Evolutionary conservation across 495 filamentous ascomycete species (phyloP), one percentile per base, ranked within the genome.

Genomic region (Hypoxylon intermedium): DNA sequence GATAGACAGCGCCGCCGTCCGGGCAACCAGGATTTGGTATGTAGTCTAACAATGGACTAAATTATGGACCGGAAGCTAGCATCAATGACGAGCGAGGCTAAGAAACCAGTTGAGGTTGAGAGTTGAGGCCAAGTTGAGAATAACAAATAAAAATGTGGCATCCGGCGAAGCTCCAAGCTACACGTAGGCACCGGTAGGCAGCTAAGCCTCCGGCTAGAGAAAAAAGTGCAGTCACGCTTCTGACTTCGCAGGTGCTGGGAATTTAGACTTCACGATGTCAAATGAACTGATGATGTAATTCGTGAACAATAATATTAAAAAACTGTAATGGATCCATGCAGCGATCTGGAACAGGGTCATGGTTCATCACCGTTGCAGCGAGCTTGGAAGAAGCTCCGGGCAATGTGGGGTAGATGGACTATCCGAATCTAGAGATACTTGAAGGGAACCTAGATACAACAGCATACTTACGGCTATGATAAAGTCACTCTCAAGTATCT

Each of bases 21-120:
- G 47, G 24, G 9, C 36, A 38, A 15, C 15, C 9, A 38, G 15
- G 7, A 19, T 19, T 16, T n/a, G n/a, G n/a, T n/a, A n/a, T n/a
- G n/a, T 33, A 36, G 24, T 54, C 43, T 57, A 37, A 46, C 20
- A 20, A 53, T 15, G 44, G 58, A 36, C 42, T 58, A 53, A 48
- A 63, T 19, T 38, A 38, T 15, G 26, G 33, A 9, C 23, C 37
- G 16, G 47, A 43, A 57, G 40, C 37, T 53, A 55, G 45, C 38
- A 59, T 58, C 60, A 50, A 64, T 64, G 60, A 64, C 60, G 60
- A 58, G 54, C 37, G 60, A 58, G 54, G 54, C 49, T 64, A 64
- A 42, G 38, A 48, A 58, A 53, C 54, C 41, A 38, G 38, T 21
- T 34, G 18, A 21, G 34, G 38, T 13, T 18, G n/a, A n/a, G n/a